These are phyloP conservation scores for Kwoniella shandongensis DNA, from an alignment of 768 basidiomycete genomes.

Conservation along the genomic window DNA sequence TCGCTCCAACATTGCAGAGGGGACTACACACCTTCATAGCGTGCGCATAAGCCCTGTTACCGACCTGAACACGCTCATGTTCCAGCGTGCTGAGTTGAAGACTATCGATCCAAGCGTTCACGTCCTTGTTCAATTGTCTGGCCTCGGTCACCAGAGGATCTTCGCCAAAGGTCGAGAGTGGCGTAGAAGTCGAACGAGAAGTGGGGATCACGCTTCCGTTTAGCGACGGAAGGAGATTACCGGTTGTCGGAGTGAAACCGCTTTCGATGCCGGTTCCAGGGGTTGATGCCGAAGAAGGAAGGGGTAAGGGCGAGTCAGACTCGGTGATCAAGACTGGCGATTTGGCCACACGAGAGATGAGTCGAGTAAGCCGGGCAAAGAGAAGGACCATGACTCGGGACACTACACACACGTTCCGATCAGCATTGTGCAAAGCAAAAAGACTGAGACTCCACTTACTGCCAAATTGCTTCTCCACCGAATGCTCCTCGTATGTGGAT, in stretches of 20 bases:
- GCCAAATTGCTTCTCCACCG: constrained; percentile 59
- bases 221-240: neutral
- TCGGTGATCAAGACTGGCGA: constrained; percentile 30
- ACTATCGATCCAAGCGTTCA: constrained; percentile 48
- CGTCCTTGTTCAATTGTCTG: constrained; percentile 34
- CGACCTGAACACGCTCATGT: constrained; percentile 49
- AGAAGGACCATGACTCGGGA: constrained; percentile 50
- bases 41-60: constrained; percentile 49
- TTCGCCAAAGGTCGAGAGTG: neutral
- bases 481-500: constrained; percentile 54
- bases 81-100: constrained; percentile 42
- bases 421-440: neutral
- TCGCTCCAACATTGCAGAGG: no score
- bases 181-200: neutral
- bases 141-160: constrained; percentile 37
- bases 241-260: neutral
- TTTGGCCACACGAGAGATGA: constrained; percentile 31
- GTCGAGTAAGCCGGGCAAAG: constrained; percentile 39
- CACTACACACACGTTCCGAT: constrained; percentile 28
- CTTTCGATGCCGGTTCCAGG: neutral
- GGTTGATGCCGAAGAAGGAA: neutral
- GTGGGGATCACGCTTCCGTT: neutral
- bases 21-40: constrained; percentile 48
- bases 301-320: constrained; percentile 7
- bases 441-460: constrained; percentile 30